Conservation (phyloP, 805 yeast genomes). For the Candida silvatica region DNA sequence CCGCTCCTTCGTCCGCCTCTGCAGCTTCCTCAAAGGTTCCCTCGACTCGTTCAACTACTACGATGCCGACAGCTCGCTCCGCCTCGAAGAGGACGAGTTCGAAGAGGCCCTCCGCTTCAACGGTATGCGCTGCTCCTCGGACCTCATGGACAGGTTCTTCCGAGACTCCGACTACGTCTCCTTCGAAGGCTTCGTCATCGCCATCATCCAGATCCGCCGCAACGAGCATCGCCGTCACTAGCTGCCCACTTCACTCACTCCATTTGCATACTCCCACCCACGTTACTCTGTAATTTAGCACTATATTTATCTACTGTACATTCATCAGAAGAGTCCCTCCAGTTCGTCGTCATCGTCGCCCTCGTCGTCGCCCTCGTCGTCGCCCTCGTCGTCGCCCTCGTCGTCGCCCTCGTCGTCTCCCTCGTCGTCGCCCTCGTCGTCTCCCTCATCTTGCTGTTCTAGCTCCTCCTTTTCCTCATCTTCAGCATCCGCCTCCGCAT, state of each 20-base stretch:
- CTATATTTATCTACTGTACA: background rate
- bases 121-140: constrained; percentile 16
- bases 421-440: constrained; percentile 23
- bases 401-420: constrained; percentile 10
- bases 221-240: constrained; percentile 7
- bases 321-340: constrained; percentile 10
- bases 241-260: too few relatives aligned
- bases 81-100: constrained; percentile 21
- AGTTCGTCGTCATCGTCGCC: constrained; percentile 12
- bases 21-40: constrained; percentile 24
- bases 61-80: constrained; percentile 19
- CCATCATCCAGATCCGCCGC: constrained; percentile 19
- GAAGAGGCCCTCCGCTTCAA: constrained; percentile 17
- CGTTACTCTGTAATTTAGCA: too few relatives aligned
- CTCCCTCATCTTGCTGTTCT: constrained; percentile 25
- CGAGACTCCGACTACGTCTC: constrained; percentile 12
- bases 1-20: constrained; percentile 19
- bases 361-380: constrained; percentile 19
- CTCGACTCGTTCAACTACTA: constrained; percentile 21
- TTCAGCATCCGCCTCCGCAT: constrained; percentile 14
- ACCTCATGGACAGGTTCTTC: constrained; percentile 13
- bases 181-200: constrained; percentile 21
- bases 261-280: too few relatives aligned
- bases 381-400: constrained; percentile 9
- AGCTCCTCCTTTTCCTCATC: constrained; percentile 45